These are phyloP conservation scores for Termitomyces sp. DNA, from an alignment of 768 basidiomycete species.

Conservation along the genomic window DNA sequence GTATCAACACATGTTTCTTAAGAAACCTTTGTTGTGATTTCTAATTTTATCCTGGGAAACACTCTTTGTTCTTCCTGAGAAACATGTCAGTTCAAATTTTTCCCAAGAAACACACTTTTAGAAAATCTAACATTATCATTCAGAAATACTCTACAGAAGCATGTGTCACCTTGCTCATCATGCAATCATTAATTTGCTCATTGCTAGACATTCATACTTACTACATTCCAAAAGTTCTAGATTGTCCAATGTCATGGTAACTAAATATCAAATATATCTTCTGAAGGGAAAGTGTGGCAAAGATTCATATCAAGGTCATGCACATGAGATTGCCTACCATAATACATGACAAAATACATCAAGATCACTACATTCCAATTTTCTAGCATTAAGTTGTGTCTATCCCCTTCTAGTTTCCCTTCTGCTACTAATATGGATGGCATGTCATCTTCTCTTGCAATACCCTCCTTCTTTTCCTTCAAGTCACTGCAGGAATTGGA, in stretches of 20 bases:
- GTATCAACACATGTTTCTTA: too few species aligned
- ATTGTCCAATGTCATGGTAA: slow-evolving; percentile 31
- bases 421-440: slow-evolving; percentile 49
- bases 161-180: too few species aligned
- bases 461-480: slow-evolving; percentile 47
- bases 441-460: slow-evolving; percentile 51
- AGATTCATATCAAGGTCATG: slow-evolving; percentile 6
- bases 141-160: too few species aligned
- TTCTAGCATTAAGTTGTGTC: slow-evolving; percentile 26
- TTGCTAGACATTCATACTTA: too few species aligned
- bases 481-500: too few species aligned
- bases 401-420: slow-evolving; percentile 11
- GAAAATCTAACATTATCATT: too few species aligned
- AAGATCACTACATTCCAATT: slow-evolving; percentile 20
- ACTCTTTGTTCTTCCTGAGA: too few species aligned
- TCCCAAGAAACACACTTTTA: too few species aligned
- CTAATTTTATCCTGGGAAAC: too few species aligned
- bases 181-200: too few species aligned
- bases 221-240: slow-evolving; percentile 68
- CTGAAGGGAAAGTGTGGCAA: slow-evolving; percentile 13
- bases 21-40: too few species aligned
- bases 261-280: neutral
- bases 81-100: too few species aligned
- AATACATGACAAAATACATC: slow-evolving; percentile 17
- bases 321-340: slow-evolving; percentile 31